Conservation (phyloP, 805 yeast species). For the Metschnikowia colocasiae region DNA sequence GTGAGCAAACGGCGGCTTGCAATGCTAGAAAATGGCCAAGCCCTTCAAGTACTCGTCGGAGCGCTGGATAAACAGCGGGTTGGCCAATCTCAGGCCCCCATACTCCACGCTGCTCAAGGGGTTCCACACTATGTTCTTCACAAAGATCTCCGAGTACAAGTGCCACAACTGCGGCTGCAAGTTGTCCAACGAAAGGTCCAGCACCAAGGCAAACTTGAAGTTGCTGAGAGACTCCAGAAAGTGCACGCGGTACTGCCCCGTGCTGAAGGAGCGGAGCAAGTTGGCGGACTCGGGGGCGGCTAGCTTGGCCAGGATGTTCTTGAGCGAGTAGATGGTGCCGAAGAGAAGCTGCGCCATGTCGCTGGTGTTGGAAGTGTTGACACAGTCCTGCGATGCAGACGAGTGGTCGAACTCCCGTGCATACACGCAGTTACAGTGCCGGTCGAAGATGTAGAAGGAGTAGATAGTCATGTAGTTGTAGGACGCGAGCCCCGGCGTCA, state of each 20-base stretch:
- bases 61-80: slow-evolving; percentile 51
- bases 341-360: slow-evolving; percentile 78
- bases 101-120: slow-evolving; percentile 54
- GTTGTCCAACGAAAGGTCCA: slow-evolving; percentile 60
- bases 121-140: slow-evolving; percentile 60
- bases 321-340: slow-evolving; percentile 77
- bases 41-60: slow-evolving; percentile 47
- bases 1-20: too few relatives aligned
- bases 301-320: slow-evolving; percentile 64
- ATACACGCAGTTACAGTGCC: slow-evolving; percentile 87
- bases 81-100: slow-evolving; percentile 50
- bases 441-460: slow-evolving; percentile 87
- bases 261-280: slow-evolving; percentile 52
- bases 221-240: slow-evolving; percentile 77
- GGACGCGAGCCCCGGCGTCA: too few relatives aligned
- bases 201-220: slow-evolving; percentile 66
- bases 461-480: slow-evolving; percentile 54
- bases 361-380: slow-evolving; percentile 55
- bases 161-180: slow-evolving; percentile 53
- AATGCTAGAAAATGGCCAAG: slow-evolving; percentile 21
- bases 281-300: slow-evolving; percentile 33
- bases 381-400: slow-evolving; percentile 15
- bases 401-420: slow-evolving; percentile 48
- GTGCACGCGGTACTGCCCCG: slow-evolving; percentile 76
- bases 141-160: slow-evolving; percentile 56